Conservation (phyloP, 1,284 basidiomycete genomes). For the Trichosporon ovoides region DNA sequence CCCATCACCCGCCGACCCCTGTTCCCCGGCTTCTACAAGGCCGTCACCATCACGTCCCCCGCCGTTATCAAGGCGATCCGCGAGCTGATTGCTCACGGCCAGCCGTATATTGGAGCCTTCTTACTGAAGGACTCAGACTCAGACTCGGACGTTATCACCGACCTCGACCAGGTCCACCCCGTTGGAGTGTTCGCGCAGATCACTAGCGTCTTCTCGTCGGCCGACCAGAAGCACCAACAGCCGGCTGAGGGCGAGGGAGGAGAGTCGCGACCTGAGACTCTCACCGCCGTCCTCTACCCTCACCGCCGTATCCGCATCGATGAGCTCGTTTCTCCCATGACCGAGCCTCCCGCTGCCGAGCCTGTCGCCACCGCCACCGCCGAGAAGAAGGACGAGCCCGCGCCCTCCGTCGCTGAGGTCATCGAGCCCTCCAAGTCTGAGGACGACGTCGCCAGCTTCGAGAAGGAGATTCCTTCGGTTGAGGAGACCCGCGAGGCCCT, state of each 20-base stretch:
- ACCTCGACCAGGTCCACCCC: conserved; percentile 78
- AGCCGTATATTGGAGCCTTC: conserved; percentile 97
- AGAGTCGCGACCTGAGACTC: conserved; percentile 58
- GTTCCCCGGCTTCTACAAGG: conserved; percentile 98
- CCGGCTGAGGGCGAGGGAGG: conserved; percentile 55
- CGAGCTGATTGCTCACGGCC: conserved; percentile 93
- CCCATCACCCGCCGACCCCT: conserved; percentile 93
- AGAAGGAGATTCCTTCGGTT: conserved; percentile 50
- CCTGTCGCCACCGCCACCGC: not conserved
- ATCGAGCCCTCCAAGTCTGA: conserved; percentile 26
- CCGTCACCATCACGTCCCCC: conserved; percentile 84
- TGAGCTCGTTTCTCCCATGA: conserved; percentile 56
- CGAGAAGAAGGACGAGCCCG: not conserved
- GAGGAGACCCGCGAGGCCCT: conserved; percentile 52
- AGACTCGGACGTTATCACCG: conserved; percentile 89
- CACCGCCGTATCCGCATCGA: conserved; percentile 88
- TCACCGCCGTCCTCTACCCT: conserved; percentile 93
- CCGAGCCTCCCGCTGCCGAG: conserved; percentile 12
- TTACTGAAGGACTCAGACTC: conserved; percentile 89
- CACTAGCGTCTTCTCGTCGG: conserved; percentile 81
- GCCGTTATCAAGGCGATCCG: conserved; percentile 90
- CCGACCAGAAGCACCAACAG: conserved; percentile 33
- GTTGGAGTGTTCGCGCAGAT: conserved; percentile 98
- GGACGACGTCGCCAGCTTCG: conserved; percentile 58
- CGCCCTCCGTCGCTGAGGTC: conserved; percentile 23